These are phyloP conservation scores for Lactifluus piperatus DNA, from an alignment of 768 basidiomycete genomes.

Conservation along the genomic window DNA sequence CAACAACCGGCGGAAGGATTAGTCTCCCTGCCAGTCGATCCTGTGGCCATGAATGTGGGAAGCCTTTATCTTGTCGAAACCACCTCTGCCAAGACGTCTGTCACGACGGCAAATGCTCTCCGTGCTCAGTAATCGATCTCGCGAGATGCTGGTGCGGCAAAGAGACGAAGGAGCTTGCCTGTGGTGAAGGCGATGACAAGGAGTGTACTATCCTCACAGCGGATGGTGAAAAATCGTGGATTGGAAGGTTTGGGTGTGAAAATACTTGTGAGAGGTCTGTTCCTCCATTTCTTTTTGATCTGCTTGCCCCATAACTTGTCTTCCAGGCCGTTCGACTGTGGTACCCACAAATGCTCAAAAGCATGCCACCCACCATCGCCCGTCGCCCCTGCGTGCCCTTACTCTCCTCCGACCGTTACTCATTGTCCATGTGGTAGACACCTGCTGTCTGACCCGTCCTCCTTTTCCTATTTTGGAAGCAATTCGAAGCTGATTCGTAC, in stretches of 20 bases:
- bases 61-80: conserved; percentile 54
- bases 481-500: conserved; percentile 30
- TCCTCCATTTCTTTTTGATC: background rate
- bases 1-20: conserved; percentile 18
- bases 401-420: conserved; percentile 54
- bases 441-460: conserved; percentile 34
- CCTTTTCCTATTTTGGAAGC: conserved; percentile 30
- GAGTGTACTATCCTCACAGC: conserved; percentile 31
- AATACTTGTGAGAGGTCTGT: conserved; percentile 48
- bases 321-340: conserved; percentile 62
- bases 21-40: conserved; percentile 25
- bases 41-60: conserved; percentile 33
- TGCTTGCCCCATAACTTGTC: background rate
- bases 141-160: conserved; percentile 78
- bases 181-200: conserved; percentile 51
- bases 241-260: conserved; percentile 57
- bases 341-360: conserved; percentile 61
- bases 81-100: conserved; percentile 65
- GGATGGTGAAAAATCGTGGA: conserved; percentile 46
- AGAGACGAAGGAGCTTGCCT: conserved; percentile 46
- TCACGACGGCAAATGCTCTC: conserved; percentile 66
- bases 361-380: conserved; percentile 70
- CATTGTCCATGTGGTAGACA: conserved; percentile 80
- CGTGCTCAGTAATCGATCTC: conserved; percentile 47
- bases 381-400: conserved; percentile 54